Base-by-base conservation (phyloP, 1,284 basidiomycete species). In the Cutaneotrichosporon sp. region DNA sequence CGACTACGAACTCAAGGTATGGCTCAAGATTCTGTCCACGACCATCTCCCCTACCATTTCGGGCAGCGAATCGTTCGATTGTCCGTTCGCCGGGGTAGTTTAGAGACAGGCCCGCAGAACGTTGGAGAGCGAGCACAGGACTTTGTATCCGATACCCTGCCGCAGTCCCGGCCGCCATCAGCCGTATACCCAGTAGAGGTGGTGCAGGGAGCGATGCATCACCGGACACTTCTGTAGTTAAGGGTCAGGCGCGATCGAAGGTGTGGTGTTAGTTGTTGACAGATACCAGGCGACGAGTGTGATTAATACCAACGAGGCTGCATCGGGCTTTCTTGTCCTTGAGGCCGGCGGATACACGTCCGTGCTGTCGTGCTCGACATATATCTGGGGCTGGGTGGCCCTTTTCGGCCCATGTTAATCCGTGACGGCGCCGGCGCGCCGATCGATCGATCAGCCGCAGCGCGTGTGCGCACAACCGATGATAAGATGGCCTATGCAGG, bases 11-110 rank as follows among this genome's bases (percentile, higher is more conserved):
- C 61, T 76, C 29, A 67, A 63, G 20, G 49, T 68, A 11, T 57
- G 66, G 46, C 55, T 64, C 14, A 35, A 79, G 54, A 79, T 90
- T 24, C 65, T 88, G 14, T 77, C 84, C 54, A 76, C 88, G 34
- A 83, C 82, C 0, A 78, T 91, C 47, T 81, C 81, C 12, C 88
- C 87, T 2, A 80, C 81, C 0, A 79, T 91, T 63, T 82, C 79
- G 51, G 85, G 84, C 61, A 76, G 76, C 6, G 80, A 86, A 47
- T 82, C 72, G 39, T 87, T 92, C 64, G 64, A 74, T 20, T 92
- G 89, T 65, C 88, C 89, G 2, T 66, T 76, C 54, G 62, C 58
- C 5, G 27, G 19, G 17, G 16, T 19, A 5, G 33, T 16, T 12
- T 44, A 32, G 29, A 20, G 19, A 27, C 8, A 38, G 35, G 35